A percentile compares a stretch with the other conserved stretches of the same genome.
Conservation (phyloP, 306 rosid species). For the Elaeagnus macrophylla region DNA sequence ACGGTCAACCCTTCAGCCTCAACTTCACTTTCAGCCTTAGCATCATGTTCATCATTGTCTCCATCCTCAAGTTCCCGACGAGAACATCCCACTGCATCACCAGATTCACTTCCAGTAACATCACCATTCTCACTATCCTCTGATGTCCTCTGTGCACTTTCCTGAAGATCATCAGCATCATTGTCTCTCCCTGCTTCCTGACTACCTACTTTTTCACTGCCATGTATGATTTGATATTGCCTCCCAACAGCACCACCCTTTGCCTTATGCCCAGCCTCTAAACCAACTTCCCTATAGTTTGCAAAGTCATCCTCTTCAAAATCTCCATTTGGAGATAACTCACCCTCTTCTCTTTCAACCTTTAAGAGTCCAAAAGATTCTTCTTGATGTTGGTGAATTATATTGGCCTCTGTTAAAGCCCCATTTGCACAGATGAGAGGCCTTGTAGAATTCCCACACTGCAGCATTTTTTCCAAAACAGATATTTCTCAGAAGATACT, state of each 20-base stretch:
- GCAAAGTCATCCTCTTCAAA: conserved; percentile 88
- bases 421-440: conserved; percentile 54
- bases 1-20: conserved; percentile 97
- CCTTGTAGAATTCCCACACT: conserved; percentile 74
- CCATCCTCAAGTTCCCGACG: conserved; percentile 89
- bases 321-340: conserved; percentile 95
- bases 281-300: conserved; percentile 51
- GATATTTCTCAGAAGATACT: no score
- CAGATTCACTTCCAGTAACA: conserved; percentile 90
- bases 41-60: conserved; percentile 56
- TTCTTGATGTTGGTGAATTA: conserved; percentile 47
- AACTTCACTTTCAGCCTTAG: conserved; percentile 97
- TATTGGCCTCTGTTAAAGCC: conserved; percentile 35
- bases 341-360: conserved; percentile 96
- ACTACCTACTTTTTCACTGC: conserved; percentile 45
- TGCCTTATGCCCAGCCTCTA: conserved; percentile 30
- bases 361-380: conserved; percentile 56
- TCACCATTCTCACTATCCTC: conserved; percentile 94
- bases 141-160: conserved; percentile 86
- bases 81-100: conserved; percentile 86
- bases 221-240: conserved; percentile 53
- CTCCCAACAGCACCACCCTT: conserved; percentile 42
- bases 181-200: conserved; percentile 79
- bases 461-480: conserved; percentile 13
- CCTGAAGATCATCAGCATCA: conserved; percentile 89